Conservation (phyloP, 2,329 filamentous ascomycete species). For the Trichoderma afroharzianum region DNA sequence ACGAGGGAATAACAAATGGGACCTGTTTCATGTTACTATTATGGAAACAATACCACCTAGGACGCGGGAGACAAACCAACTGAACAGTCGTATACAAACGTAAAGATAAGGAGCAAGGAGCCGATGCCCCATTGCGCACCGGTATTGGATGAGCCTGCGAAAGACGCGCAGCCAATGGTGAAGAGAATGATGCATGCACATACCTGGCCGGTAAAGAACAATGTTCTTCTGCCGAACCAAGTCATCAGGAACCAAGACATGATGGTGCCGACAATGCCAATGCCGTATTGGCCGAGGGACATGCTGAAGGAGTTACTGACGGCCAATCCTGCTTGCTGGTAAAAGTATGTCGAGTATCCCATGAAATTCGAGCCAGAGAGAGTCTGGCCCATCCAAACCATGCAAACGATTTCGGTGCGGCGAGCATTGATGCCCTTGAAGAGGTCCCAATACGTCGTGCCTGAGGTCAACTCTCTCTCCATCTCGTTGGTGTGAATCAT, state of each 20-base stretch:
- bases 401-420: conserved; percentile 43
- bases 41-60: background rate
- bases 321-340: conserved; percentile 40
- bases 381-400: conserved; percentile 43
- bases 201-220: conserved; percentile 47
- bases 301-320: conserved; percentile 38
- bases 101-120: conserved; percentile 42
- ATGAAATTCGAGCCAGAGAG: conserved; percentile 43
- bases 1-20: conserved; percentile 81
- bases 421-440: conserved; percentile 46
- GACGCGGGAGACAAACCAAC: conserved; percentile 22
- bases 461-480: conserved; percentile 39
- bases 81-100: conserved; percentile 40
- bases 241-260: conserved; percentile 44
- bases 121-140: conserved; percentile 48
- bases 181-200: conserved; percentile 43
- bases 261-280: conserved; percentile 44
- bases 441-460: conserved; percentile 44
- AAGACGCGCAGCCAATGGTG: conserved; percentile 52
- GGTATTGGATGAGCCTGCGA: conserved; percentile 42
- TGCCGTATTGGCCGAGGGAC: conserved; percentile 40
- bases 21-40: conserved; percentile 20
- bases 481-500: conserved; percentile 50
- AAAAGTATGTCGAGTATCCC: conserved; percentile 57
- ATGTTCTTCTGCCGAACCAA: conserved; percentile 42